Evolutionary conservation across 2,329 filamentous ascomycete genomes (phyloP).

Genomic region (Aspergillus aculeatinus): DNA sequence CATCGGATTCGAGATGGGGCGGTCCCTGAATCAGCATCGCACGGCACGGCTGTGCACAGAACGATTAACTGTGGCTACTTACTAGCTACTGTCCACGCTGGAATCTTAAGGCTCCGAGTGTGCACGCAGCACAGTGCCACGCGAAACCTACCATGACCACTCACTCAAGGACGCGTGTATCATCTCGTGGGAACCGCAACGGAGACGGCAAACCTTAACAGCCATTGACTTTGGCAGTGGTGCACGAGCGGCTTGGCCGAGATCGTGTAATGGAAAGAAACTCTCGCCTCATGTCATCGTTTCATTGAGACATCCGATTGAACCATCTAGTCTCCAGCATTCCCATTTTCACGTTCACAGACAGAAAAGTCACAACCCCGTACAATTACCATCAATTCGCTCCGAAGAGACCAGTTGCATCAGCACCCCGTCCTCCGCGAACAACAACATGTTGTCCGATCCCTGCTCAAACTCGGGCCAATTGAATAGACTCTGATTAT

Average conservation of each 20-base stretch:
- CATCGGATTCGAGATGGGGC: too few relatives aligned
- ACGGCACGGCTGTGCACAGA: too few relatives aligned
- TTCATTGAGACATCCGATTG: not conserved
- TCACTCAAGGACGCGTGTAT: not conserved
- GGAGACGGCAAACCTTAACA: not conserved
- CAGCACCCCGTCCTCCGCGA: not conserved
- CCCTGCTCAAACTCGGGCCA: conserved; percentile 1
- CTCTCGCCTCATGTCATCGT: too few relatives aligned
- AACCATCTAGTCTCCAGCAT: not conserved
- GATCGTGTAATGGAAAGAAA: too few relatives aligned
- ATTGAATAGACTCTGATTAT: not conserved
- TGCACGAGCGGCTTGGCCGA: not conserved
- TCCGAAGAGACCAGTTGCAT: not conserved
- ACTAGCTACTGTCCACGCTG: too few relatives aligned
- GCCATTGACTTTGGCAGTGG: not conserved
- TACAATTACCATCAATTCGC: conserved; percentile 1
- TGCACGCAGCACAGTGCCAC: too few relatives aligned
- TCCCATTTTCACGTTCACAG: too few relatives aligned
- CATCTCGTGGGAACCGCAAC: not conserved
- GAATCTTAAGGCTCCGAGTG: too few relatives aligned
- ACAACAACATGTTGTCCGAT: not conserved
- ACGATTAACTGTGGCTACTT: too few relatives aligned
- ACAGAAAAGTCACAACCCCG: not conserved
- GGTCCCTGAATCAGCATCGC: too few relatives aligned
- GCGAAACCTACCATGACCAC: too few relatives aligned